phyloP scores from a whole-genome alignment of 306 rosid species.

The Crotalaria pallida region DNA sequence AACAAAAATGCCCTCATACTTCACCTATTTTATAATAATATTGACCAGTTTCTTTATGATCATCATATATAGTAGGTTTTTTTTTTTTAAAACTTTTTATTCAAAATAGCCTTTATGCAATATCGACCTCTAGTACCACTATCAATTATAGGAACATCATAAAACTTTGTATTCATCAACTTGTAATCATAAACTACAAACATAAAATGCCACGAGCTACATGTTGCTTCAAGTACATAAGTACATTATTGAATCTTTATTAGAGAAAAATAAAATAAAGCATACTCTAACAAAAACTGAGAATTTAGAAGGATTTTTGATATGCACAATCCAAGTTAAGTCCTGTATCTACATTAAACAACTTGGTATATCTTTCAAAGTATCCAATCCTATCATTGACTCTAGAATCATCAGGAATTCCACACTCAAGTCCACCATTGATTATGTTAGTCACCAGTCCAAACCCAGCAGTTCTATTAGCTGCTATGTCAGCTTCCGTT shows the following conservation, averaged over 20 bases:
- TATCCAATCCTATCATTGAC: slow-evolving; percentile 73
- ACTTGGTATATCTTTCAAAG: slow-evolving; percentile 49
- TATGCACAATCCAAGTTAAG: slow-evolving; percentile 60
- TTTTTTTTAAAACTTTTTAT: too few relatives aligned
- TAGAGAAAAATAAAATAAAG: background rate
- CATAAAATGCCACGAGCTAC: background rate
- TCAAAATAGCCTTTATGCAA: too few relatives aligned
- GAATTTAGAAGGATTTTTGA: slow-evolving; percentile 43
- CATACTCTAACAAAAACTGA: too few relatives aligned
- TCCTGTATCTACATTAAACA: slow-evolving; percentile 57
- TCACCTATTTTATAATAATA: too few relatives aligned
- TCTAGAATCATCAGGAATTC: slow-evolving; percentile 50
- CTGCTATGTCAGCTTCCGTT: slow-evolving; percentile 49
- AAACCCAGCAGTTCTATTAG: slow-evolving; percentile 63
- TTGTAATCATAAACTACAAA: background rate
- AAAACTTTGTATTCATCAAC: background rate
- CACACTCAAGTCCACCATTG: slow-evolving; percentile 81
- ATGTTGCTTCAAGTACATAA: background rate
- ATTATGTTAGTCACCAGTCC: slow-evolving; percentile 78
- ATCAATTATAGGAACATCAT: too few relatives aligned
- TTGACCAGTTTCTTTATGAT: too few relatives aligned
- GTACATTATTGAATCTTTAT: background rate
- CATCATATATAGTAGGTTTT: too few relatives aligned
- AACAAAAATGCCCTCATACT: too few relatives aligned
- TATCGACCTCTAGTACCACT: too few relatives aligned